Base-by-base conservation (phyloP, 2,329 filamentous ascomycete genomes). In the Huntiella savannae region DNA sequence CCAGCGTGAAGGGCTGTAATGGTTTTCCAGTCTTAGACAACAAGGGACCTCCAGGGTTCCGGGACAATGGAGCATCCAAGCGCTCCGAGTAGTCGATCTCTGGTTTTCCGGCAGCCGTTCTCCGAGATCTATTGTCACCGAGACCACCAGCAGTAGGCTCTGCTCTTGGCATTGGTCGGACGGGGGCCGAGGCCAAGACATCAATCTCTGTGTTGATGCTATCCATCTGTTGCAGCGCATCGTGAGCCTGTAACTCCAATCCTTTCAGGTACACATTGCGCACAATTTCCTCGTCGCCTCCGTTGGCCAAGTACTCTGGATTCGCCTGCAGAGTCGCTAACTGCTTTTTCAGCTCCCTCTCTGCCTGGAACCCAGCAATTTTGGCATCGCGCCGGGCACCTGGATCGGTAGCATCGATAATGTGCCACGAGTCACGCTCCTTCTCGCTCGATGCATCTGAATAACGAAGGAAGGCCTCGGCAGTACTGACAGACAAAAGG, bases 181-280 rank as follows among this genome's bases (percentile, higher is more conserved):
- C 55, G 45, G 82, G 83, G 34, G 83, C 83, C 54, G 79, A 71
- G 1, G 80, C 77, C 12, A 98, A 68, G 53, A 98, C 81, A 49
- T 87, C 77, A 48, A 85, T 61, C 63, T 98, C 91, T 54, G 84
- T 80, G 36, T 81, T 82, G 49, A 95, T 70, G 13, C 82, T 75
- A 60, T 96, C 91, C n/a, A 98, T 71, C 0, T 78, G 73, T 58
- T 91, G 82, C 55, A 96, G 92, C 4, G 86, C 70, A 58, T 82
- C 75, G 60, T 95, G 84, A 3, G 79, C 73, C 55, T 72, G 75
- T 52, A 86, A 77, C 13, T 73, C 67, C 38, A 94, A 65, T 53
- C 84, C 77, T 1, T 86, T 77, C 22, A 94, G 66, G 56, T 93
- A 77, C 28, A 93, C 67, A 51, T 82, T 72, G 42, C 91, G 77